phyloP scores from a whole-genome alignment of 1,284 basidiomycete species.

The Austroboletus niveus region DNA sequence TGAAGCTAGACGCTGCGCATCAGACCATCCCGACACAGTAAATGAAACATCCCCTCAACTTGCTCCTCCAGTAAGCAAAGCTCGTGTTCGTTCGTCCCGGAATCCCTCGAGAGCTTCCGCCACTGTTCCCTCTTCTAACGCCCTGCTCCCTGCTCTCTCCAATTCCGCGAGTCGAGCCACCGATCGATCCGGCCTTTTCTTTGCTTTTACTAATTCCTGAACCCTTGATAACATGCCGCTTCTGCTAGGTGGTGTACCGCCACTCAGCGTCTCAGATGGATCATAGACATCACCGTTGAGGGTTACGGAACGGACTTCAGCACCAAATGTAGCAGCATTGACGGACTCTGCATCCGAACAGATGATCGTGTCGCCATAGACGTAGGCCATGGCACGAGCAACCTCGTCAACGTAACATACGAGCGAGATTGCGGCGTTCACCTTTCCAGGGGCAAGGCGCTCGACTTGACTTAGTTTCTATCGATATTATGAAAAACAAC shows the following conservation, averaged over 20 bases:
- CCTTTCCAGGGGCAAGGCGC: slow-evolving; percentile 79
- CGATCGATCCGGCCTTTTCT: slow-evolving; percentile 53
- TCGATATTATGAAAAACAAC: neutral
- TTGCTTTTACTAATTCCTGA: slow-evolving; percentile 74
- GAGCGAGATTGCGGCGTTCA: slow-evolving; percentile 82
- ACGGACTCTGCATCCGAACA: slow-evolving; percentile 90
- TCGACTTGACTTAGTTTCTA: slow-evolving; percentile 80
- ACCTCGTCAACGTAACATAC: slow-evolving; percentile 88
- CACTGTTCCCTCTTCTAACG: slow-evolving; percentile 55
- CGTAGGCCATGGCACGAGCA: slow-evolving; percentile 87
- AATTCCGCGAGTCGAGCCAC: slow-evolving; percentile 52
- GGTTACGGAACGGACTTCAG: slow-evolving; percentile 82
- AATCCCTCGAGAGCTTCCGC: slow-evolving; percentile 60
- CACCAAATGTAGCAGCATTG: slow-evolving; percentile 83
- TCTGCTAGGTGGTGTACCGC: slow-evolving; percentile 81
- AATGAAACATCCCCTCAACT: slow-evolving; percentile 42
- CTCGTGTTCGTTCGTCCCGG: slow-evolving; percentile 91
- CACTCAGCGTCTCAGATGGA: slow-evolving; percentile 91
- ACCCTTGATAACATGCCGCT: slow-evolving; percentile 82
- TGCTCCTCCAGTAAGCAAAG: slow-evolving; percentile 82
- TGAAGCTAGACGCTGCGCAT: slow-evolving; percentile 51
- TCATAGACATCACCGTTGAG: slow-evolving; percentile 96
- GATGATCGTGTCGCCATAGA: slow-evolving; percentile 92
- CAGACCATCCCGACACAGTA: neutral
- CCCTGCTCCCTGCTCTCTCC: slow-evolving; percentile 46